These are phyloP conservation scores for Sechiopsis laciniata DNA, from an alignment of 306 rosid species.

Conservation along the genomic window DNA sequence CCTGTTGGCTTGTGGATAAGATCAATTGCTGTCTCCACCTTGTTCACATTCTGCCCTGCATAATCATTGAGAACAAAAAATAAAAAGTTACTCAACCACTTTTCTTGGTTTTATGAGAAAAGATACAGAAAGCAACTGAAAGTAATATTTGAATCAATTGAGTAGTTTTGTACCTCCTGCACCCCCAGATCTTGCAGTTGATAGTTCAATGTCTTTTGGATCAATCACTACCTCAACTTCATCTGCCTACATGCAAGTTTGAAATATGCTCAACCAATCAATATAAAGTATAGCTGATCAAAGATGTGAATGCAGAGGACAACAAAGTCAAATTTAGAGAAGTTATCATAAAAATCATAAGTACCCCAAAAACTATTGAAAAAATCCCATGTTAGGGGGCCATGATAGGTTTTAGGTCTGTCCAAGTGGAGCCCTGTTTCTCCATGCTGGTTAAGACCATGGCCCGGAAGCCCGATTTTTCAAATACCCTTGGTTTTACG, in stretches of 20 bases:
- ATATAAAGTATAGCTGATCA: constrained; percentile 1
- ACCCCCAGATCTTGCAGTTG: constrained; percentile 95
- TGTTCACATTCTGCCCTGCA: constrained; percentile 98
- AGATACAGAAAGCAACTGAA: neutral
- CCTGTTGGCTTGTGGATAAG: constrained; percentile 95
- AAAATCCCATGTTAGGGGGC: too few relatives aligned
- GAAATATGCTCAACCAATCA: constrained; percentile 23
- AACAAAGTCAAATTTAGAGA: neutral
- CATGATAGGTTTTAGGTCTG: too few relatives aligned
- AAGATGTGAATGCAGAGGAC: constrained; percentile 16
- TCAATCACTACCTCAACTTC: constrained; percentile 91
- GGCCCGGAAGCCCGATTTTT: too few relatives aligned
- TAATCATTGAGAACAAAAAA: constrained; percentile 24
- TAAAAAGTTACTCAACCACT: constrained; percentile 19
- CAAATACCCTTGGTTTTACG: too few relatives aligned
- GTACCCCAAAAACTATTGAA: too few relatives aligned
- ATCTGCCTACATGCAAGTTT: constrained; percentile 59
- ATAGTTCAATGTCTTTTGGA: constrained; percentile 91
- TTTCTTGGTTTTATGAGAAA: constrained; percentile 6
- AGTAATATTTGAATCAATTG: neutral
- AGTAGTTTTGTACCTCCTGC: constrained; percentile 76
- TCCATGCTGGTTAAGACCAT: too few relatives aligned
- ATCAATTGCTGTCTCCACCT: constrained; percentile 97
- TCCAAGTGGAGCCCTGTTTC: too few relatives aligned
- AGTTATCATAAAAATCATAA: constrained; percentile 4